phyloP scores from a whole-genome alignment of 306 rosid species.

The Herpetospermum pedunculosum region DNA sequence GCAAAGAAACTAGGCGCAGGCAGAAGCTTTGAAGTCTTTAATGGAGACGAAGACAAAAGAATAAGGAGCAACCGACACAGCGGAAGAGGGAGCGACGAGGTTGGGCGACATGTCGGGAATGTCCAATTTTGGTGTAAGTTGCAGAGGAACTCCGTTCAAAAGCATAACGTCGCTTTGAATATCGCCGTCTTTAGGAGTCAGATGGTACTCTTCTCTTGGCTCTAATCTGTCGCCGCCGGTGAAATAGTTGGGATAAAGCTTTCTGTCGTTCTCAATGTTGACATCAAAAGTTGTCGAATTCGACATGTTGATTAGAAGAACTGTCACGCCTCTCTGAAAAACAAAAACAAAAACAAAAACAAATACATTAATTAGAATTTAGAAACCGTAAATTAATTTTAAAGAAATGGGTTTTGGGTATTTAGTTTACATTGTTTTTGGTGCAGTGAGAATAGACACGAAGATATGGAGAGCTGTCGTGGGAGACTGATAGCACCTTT shows the following conservation, averaged over 20 bases:
- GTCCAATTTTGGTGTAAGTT: conserved; percentile 18
- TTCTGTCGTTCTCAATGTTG: conserved; percentile 18
- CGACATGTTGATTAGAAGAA: conserved; percentile 49
- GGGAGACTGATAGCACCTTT: background rate
- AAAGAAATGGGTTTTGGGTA: too few relatives aligned
- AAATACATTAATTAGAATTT: too few relatives aligned
- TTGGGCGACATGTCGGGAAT: conserved; percentile 38
- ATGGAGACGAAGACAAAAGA: conserved; percentile 35
- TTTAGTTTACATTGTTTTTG: conserved; percentile 14
- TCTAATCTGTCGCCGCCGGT: background rate
- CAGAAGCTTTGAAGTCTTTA: conserved; percentile 29
- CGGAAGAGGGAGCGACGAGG: conserved; percentile 24
- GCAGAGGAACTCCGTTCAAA: conserved; percentile 38
- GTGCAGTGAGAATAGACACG: conserved; percentile 17
- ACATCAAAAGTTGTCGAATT: conserved; percentile 30
- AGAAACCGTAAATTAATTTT: too few relatives aligned
- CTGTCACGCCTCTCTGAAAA: conserved; percentile 34
- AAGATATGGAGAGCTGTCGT: conserved; percentile 1
- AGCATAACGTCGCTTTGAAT: conserved; percentile 36
- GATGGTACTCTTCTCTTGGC: conserved; percentile 50
- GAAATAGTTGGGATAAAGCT: background rate
- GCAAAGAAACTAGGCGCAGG: conserved; percentile 18
- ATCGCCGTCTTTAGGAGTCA: conserved; percentile 45
- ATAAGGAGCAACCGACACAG: conserved; percentile 22
- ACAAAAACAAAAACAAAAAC: background rate